Base-by-base conservation (phyloP, 2,329 filamentous ascomycete genomes). In the Exophiala calicioides region DNA sequence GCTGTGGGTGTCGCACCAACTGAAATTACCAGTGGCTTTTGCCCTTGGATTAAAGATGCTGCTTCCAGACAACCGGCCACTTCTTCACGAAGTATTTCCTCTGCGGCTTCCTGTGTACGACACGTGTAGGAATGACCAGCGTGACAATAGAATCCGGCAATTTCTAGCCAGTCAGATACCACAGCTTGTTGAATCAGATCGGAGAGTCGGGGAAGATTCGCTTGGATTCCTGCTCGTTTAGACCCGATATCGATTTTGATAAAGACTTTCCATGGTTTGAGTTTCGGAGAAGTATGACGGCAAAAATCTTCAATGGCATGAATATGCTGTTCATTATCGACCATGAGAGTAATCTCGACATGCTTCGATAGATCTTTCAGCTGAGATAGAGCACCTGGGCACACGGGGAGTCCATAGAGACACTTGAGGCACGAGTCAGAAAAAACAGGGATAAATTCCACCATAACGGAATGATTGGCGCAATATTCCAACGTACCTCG, bases 61-160 rank as follows among this genome's bases (percentile, higher is more conserved):
- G 26, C 26, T 29, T 29, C n/a, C 26, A 29, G 26, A 9, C 9
- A 9, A 9, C 26, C 26, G 9, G 26, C n/a, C 2, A 29, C n/a
- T 9, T 29, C 9, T 9, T 35, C 16, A 7, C n/a, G 33, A 35
- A 35, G 33, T 2, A 35, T 18, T 35, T 5, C n/a, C n/a, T 35
- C 33, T 7, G 33, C 33, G 5, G 8, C n/a, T 18, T 35, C 33
- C 8, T 7, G 5, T 5, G 33, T 35, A 13, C 33, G n/a, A 5
- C 33, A n/a, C 7, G 5, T 8, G 5, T 5, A 5, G 5, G 33
- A 7, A 2, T 35, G 5, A 7, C 5, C 33, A 5, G 33, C 5
- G n/a, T 35, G n/a, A 35, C 5, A 35, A n/a, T 35, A 35, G 33
- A 35, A 35, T 35, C 33, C 33, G n/a, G 5, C 5, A 5, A 35